phyloP scores from a whole-genome alignment of 2,329 filamentous ascomycete genomes.

The Alternaria ventricosa region DNA sequence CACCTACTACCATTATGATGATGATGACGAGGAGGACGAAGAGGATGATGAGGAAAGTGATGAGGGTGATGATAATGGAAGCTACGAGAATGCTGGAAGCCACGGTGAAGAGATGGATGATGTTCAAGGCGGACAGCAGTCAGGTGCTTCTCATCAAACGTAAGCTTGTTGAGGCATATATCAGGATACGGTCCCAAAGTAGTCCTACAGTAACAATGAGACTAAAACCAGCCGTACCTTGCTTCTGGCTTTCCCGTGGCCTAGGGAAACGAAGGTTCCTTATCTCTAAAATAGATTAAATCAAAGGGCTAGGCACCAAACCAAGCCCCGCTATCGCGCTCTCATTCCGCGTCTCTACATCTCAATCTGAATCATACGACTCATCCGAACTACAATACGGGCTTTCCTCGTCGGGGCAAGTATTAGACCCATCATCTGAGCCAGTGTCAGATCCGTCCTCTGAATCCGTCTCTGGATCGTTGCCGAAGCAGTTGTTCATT shows the following conservation, averaged over 20 bases:
- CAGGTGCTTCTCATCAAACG: background rate
- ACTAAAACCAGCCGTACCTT: background rate
- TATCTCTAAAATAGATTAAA: background rate
- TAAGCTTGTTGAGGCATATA: background rate
- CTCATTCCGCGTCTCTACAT: background rate
- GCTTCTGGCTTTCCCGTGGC: background rate
- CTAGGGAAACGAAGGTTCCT: background rate
- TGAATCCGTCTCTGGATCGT: background rate
- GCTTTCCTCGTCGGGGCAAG: background rate
- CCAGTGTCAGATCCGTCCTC: background rate
- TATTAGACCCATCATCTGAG: background rate
- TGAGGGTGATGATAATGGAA: background rate
- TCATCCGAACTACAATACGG: background rate
- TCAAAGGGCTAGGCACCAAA: background rate
- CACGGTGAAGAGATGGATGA: background rate
- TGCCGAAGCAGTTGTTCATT: background rate
- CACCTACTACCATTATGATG: too few relatives aligned
- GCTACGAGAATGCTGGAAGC: background rate
- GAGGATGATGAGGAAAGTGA: background rate
- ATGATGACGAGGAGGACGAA: background rate
- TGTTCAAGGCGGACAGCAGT: background rate
- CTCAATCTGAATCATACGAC: background rate
- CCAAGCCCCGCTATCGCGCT: background rate
- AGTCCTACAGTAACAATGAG: background rate
- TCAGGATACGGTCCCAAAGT: background rate